These are phyloP conservation scores for Deuterostichococcus epilithicus DNA, from an alignment of 139 green algal species.

Conservation along the genomic window DNA sequence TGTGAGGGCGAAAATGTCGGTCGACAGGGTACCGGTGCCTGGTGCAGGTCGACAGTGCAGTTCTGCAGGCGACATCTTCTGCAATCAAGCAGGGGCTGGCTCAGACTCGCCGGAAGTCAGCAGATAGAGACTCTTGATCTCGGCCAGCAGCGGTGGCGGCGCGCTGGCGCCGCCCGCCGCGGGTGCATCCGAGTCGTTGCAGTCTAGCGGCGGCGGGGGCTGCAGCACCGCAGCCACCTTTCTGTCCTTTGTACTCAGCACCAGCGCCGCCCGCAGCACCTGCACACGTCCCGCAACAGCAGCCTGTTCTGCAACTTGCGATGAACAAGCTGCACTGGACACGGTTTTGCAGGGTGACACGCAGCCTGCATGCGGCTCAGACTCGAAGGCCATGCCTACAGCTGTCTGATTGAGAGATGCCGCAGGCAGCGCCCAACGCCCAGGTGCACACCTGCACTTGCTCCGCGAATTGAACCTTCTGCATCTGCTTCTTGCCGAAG, in stretches of 20 bases:
- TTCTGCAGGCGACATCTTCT: neutral
- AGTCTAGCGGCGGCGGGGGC: neutral
- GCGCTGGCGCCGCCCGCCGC: neutral
- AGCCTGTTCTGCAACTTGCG: neutral
- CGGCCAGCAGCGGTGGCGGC: constrained; percentile 12
- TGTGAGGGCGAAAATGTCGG: neutral
- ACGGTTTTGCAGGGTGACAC: neutral
- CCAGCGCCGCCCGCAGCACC: neutral
- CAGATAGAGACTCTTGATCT: constrained; percentile 27
- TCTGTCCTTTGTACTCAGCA: constrained; percentile 36
- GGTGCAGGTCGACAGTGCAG: neutral
- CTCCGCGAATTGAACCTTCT: constrained; percentile 34
- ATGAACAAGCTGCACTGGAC: neutral
- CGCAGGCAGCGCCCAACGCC: neutral
- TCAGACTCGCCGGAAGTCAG: constrained; percentile 15
- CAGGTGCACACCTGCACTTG: constrained; percentile 16
- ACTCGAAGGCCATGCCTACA: too few relatives aligned
- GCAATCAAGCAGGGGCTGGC: neutral
- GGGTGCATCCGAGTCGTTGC: neutral
- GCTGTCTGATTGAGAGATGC: neutral
- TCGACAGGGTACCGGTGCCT: too few relatives aligned
- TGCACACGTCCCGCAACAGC: constrained; percentile 10
- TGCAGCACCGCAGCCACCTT: constrained; percentile 25
- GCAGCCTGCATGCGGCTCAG: too few relatives aligned
- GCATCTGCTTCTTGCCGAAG: constrained; percentile 10